Evolutionary conservation across 495 filamentous ascomycete species (phyloP), one percentile per base, ranked within the genome.

Genomic region (Corynascus novoguineensis): DNA sequence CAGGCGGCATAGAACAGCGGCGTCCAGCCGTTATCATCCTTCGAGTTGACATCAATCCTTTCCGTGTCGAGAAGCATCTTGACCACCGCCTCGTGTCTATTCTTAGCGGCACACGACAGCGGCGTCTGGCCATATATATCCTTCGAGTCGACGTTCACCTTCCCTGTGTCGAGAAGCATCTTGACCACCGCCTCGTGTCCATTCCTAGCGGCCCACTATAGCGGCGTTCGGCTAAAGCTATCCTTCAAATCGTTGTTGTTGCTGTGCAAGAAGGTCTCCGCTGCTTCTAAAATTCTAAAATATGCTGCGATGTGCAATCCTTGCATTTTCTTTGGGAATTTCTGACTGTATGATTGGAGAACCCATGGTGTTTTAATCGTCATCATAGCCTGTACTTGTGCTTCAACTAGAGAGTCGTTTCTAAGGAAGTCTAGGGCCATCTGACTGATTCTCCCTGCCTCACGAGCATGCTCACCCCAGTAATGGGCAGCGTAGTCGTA

Each of bases 401-500:
- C 59, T 12, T 59, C 31, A 15, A 62, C 53, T 10, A 68, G 64
- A 7, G 40, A 37, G 57, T 54, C 8, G 17, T 50, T 55, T 21
- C 28, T 29, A 25, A 70, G 57, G 53, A 72, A 66, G 4, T 56
- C 24, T 19, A 42, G 40, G 7, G 45, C 21, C n/a, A 61, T 42
- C 15, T 28, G 22, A 24, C 12, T 10, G 5, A 22, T 11, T 14
- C 5, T 17, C 3, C 51, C 12, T 11, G 31, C 8, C 27, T 48
- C 3, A 12, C 60, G n/a, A n/a, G n/a, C n/a, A n/a, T n/a, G n/a
- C n/a, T n/a, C n/a, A n/a, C n/a, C n/a, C n/a, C n/a, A n/a, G 51
- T 78, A 59, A 15, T 38, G 31, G 17, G 71, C 59, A 1, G 74
- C 71, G 54, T 81, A 82, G 10, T 69, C 47, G 56, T 70, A 71